Conservation (phyloP, 140 eudicot genomes). For the Eryngium alpinum region DNA sequence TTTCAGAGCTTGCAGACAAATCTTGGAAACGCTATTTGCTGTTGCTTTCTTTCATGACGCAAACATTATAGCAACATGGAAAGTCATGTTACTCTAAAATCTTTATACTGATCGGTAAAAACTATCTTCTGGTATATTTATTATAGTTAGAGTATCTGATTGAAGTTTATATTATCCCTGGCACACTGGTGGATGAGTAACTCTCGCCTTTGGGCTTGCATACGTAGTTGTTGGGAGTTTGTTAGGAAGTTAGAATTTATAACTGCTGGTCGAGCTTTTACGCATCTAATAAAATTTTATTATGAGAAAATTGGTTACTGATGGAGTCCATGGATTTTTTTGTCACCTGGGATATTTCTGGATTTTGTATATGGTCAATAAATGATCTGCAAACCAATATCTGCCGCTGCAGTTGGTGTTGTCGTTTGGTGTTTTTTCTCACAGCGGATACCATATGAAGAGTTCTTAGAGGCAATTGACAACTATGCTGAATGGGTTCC, state of each 20-base stretch:
- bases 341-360: slow-evolving; percentile 92
- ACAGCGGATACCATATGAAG: slow-evolving; percentile 79
- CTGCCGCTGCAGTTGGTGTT: slow-evolving; percentile 46
- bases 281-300: slow-evolving; percentile 66
- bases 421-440: slow-evolving; percentile 78
- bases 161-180: slow-evolving; percentile 66
- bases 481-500: slow-evolving; percentile 58
- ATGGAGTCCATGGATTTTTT: slow-evolving; percentile 61
- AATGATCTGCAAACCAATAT: slow-evolving; percentile 80
- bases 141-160: slow-evolving; percentile 66
- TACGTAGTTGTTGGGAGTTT: slow-evolving; percentile 75
- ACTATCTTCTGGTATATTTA: slow-evolving; percentile 56
- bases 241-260: slow-evolving; percentile 68
- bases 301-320: slow-evolving; percentile 65
- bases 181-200: slow-evolving; percentile 65
- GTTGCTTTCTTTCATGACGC: slow-evolving; percentile 68
- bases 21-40: slow-evolving; percentile 61
- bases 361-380: slow-evolving; percentile 89
- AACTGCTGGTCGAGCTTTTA: slow-evolving; percentile 89
- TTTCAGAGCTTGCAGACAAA: slow-evolving; percentile 57
- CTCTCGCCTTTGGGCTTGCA: slow-evolving; percentile 64
- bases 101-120: slow-evolving; percentile 72
- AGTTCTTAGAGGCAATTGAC: slow-evolving; percentile 68
- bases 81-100: slow-evolving; percentile 58
- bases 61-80: slow-evolving; percentile 73